Evolutionary conservation across 352 stramenopile genomes (phyloP).

Genomic region (Globisporangium spiculum): DNA sequence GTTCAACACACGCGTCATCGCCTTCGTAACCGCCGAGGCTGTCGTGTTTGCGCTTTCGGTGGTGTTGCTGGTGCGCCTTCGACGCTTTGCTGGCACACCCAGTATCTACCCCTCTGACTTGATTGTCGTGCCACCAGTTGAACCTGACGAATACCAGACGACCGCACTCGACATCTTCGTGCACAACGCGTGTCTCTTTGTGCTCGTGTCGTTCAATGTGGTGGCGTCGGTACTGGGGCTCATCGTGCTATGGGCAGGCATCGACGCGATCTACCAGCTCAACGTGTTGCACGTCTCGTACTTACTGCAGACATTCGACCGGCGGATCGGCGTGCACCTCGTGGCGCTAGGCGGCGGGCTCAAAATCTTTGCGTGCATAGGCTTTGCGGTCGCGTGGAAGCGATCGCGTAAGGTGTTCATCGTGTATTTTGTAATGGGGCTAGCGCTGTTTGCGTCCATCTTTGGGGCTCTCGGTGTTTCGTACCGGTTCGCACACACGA

Average conservation of each 20-base stretch:
- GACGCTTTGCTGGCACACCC: constrained; percentile 18
- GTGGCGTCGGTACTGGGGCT: constrained; percentile 25
- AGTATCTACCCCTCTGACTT: not conserved
- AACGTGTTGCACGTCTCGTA: constrained; percentile 70
- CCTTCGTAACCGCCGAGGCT: constrained; percentile 22
- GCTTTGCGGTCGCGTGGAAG: constrained; percentile 30
- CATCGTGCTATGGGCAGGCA: constrained; percentile 36
- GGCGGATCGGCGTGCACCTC: constrained; percentile 48
- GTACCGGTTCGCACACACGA: constrained; percentile 27
- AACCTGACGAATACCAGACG: constrained; percentile 14
- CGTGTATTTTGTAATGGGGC: constrained; percentile 30
- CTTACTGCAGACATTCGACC: constrained; percentile 52
- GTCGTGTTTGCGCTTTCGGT: constrained; percentile 21
- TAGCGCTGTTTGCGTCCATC: constrained; percentile 36
- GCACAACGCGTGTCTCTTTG: constrained; percentile 7
- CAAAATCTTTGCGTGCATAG: constrained; percentile 31
- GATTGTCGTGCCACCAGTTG: not conserved
- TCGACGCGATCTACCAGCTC: constrained; percentile 59
- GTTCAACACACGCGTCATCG: constrained; percentile 18
- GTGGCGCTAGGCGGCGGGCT: constrained; percentile 35
- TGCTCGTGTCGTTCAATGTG: constrained; percentile 24
- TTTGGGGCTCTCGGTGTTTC: constrained; percentile 42
- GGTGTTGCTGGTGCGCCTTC: constrained; percentile 22
- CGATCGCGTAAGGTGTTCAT: constrained; percentile 21
- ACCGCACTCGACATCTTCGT: constrained; percentile 10